Evolutionary conservation across 306 rosid genomes (phyloP).

Genomic region (Lathyrus tuberosus): DNA sequence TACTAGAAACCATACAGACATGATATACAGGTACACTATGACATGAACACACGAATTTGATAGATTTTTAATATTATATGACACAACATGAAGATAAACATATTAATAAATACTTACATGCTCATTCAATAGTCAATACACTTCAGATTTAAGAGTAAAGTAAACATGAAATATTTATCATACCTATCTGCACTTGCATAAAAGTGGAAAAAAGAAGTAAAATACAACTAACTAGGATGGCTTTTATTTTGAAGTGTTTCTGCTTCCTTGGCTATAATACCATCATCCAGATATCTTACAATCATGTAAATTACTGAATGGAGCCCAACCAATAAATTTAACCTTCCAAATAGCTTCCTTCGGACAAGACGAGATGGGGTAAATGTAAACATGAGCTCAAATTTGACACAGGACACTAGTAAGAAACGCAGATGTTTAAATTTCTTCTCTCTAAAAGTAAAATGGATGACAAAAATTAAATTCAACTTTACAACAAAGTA

Average conservation of each 20-base stretch:
- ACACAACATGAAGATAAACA: not conserved
- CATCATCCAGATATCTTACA: conserved; percentile 21
- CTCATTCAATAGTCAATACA: not conserved
- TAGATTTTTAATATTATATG: not conserved
- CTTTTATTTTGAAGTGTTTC: not conserved
- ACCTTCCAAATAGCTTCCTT: conserved; percentile 20
- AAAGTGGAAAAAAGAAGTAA: not conserved
- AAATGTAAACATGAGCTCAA: conserved; percentile 4
- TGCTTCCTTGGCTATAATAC: not conserved
- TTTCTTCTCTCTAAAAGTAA: conserved; percentile 11
- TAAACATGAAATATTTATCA: not conserved
- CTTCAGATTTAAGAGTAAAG: not conserved
- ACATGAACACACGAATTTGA: not conserved
- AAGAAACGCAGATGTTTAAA: not conserved
- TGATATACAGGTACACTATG: not conserved
- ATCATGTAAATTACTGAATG: conserved; percentile 8
- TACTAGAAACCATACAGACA: not conserved
- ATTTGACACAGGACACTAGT: conserved; percentile 23
- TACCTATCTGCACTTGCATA: not conserved
- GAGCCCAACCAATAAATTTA: not conserved
- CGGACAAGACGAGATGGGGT: not conserved
- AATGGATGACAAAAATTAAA: conserved; percentile 22
- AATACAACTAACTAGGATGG: not conserved
- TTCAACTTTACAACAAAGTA: conserved; percentile 30
- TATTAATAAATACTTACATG: not conserved